Evolutionary conservation across 1,139 yeast species (phyloP).

Genomic region (Zygoascus sp.): DNA sequence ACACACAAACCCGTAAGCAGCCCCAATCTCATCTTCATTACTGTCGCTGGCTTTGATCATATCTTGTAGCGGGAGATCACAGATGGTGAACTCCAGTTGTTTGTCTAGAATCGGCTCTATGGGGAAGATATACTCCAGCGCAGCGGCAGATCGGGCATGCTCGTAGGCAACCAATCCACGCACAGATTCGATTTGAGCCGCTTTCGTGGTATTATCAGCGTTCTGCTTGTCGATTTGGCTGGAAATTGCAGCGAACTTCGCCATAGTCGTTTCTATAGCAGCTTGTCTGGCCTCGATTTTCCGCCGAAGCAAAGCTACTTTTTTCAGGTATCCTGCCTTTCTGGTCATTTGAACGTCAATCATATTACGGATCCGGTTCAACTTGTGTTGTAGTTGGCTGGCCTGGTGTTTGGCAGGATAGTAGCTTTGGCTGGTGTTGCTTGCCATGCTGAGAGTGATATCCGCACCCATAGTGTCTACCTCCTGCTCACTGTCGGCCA

Average conservation of each 20-base stretch:
- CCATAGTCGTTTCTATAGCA: slow-evolving; percentile 13
- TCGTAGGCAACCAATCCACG: slow-evolving; percentile 19
- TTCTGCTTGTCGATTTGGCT: slow-evolving; percentile 12
- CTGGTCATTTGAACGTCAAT: slow-evolving; percentile 8
- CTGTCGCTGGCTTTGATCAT: slow-evolving; percentile 22
- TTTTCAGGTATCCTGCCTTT: slow-evolving; percentile 6
- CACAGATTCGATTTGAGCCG: slow-evolving; percentile 10
- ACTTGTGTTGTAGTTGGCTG: slow-evolving; percentile 9
- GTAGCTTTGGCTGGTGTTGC: neutral
- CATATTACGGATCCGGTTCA: slow-evolving; percentile 5
- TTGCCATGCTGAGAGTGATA: no score
- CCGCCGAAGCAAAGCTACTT: slow-evolving; percentile 1
- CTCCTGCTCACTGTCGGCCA: slow-evolving; percentile 37
- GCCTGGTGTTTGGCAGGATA: slow-evolving; percentile 3
- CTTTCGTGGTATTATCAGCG: slow-evolving; percentile 2
- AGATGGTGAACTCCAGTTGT: slow-evolving; percentile 36
- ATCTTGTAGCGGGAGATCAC: slow-evolving; percentile 30
- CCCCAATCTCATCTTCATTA: slow-evolving; percentile 42
- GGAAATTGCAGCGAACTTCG: slow-evolving; percentile 4
- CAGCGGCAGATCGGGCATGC: slow-evolving; percentile 26
- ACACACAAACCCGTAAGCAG: slow-evolving; percentile 47
- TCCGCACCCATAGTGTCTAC: slow-evolving; percentile 23
- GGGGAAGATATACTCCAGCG: slow-evolving; percentile 35
- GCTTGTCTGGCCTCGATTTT: neutral
- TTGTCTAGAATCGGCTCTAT: slow-evolving; percentile 31